Evolutionary conservation across 345 rosid species (phyloP).

Genomic region (Lenwebbia sp.): DNA sequence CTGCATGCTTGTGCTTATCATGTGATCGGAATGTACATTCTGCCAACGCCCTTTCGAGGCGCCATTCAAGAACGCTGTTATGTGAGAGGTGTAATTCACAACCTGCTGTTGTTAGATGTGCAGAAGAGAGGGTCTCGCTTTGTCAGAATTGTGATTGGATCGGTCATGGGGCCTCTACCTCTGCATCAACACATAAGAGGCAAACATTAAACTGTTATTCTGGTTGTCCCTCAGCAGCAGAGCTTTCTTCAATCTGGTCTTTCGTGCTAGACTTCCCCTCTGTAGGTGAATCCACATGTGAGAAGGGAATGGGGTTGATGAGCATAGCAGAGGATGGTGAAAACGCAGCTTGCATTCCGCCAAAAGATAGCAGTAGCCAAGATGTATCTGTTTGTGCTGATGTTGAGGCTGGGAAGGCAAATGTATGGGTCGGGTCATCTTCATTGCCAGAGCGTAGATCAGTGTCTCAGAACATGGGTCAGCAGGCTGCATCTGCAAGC

Average conservation of each 20-base stretch:
- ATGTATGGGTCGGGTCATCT: slow-evolving; percentile 25
- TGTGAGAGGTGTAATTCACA: slow-evolving; percentile 89
- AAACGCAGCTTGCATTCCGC: slow-evolving; percentile 12
- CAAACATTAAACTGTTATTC: slow-evolving; percentile 72
- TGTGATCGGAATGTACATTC: slow-evolving; percentile 93
- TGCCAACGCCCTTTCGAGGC: slow-evolving; percentile 85
- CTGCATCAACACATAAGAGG: slow-evolving; percentile 52
- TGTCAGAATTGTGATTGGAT: slow-evolving; percentile 97
- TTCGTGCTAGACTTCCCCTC: slow-evolving; percentile 47
- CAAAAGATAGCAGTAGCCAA: slow-evolving; percentile 17
- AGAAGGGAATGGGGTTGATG: slow-evolving; percentile 79
- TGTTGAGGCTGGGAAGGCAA: slow-evolving; percentile 23
- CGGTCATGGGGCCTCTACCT: slow-evolving; percentile 49
- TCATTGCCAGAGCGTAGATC: slow-evolving; percentile 31
- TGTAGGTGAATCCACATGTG: slow-evolving; percentile 47
- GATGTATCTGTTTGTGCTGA: slow-evolving; percentile 6
- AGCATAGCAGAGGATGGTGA: slow-evolving; percentile 46
- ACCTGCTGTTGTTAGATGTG: slow-evolving; percentile 74
- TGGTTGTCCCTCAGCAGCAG: slow-evolving; percentile 87
- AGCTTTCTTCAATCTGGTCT: slow-evolving; percentile 89
- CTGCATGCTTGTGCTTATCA: slow-evolving; percentile 86
- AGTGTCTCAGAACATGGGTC: slow-evolving; percentile 21
- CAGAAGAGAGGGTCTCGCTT: slow-evolving; percentile 68
- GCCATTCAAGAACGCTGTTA: slow-evolving; percentile 77
- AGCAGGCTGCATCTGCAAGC: slow-evolving; percentile 26